These are phyloP conservation scores for Pisolithus thermaeus DNA, from an alignment of 1,284 basidiomycete genomes.

Conservation along the genomic window DNA sequence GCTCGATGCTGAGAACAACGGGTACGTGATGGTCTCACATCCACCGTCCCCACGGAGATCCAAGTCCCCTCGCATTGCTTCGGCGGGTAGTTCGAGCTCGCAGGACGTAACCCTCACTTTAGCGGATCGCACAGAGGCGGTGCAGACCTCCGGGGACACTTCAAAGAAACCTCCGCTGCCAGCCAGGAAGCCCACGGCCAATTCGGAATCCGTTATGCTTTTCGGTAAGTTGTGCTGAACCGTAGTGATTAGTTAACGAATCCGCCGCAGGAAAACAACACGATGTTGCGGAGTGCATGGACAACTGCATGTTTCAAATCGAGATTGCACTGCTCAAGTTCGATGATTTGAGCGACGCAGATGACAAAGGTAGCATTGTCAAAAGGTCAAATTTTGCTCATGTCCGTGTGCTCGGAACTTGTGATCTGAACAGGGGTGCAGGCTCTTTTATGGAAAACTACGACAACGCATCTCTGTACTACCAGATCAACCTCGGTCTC, in stretches of 20 bases:
- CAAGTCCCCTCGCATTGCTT: constrained; percentile 32
- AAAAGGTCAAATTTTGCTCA: constrained; percentile 52
- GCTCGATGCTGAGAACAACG: constrained; percentile 39
- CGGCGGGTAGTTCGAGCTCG: constrained; percentile 25
- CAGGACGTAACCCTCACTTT: constrained; percentile 36
- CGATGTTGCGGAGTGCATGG: constrained; percentile 97
- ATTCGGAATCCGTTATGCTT: constrained; percentile 78
- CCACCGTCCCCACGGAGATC: constrained; percentile 35
- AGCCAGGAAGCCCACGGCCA: constrained; percentile 50
- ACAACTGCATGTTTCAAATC: constrained; percentile 98
- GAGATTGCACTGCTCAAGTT: constrained; percentile 85
- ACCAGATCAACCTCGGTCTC: constrained; percentile 36
- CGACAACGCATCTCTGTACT: constrained; percentile 66
- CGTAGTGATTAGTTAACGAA: constrained; percentile 1
- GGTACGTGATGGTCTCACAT: constrained; percentile 43
- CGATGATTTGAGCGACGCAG: constrained; percentile 51
- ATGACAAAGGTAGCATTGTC: constrained; percentile 66
- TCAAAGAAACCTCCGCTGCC: constrained; percentile 56
- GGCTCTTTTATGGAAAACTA: constrained; percentile 85
- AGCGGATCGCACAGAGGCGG: constrained; percentile 12
- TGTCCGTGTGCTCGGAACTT: background rate
- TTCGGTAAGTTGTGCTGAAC: constrained; percentile 58
- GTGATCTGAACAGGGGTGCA: constrained; percentile 26
- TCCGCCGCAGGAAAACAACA: constrained; percentile 77
- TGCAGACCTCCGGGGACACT: constrained; percentile 19